phyloP scores from a whole-genome alignment of 345 rosid species.

The Lumnitzera littorea region DNA sequence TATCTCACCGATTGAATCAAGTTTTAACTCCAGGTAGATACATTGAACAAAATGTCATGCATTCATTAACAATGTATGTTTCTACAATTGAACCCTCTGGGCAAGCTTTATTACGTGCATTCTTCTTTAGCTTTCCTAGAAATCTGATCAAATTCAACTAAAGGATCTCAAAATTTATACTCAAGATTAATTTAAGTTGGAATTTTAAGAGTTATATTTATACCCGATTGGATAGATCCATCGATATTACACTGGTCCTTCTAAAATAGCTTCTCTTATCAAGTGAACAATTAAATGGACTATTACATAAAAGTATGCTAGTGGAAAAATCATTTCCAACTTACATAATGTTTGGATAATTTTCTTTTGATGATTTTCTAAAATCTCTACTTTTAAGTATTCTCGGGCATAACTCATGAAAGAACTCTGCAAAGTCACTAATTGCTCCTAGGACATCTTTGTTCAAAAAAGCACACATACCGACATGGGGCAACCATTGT shows the following conservation, averaged over 20 bases:
- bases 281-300: neutral
- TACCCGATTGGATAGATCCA: slow-evolving; percentile 7
- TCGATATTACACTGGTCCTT: neutral
- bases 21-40: too few species aligned
- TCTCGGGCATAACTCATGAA: slow-evolving; percentile 1
- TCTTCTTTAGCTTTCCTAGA: too few species aligned
- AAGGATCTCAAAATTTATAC: too few species aligned
- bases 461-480: neutral
- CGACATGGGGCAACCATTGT: neutral
- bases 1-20: too few species aligned
- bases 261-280: neutral
- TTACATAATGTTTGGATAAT: neutral
- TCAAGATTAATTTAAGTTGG: too few species aligned
- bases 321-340: slow-evolving; percentile 4
- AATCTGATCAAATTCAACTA: too few species aligned
- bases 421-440: slow-evolving; percentile 1
- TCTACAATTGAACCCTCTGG: too few species aligned
- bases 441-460: neutral
- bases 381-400: neutral
- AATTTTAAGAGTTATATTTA: too few species aligned
- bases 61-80: too few species aligned
- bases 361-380: neutral
- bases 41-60: too few species aligned
- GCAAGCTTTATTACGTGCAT: too few species aligned
- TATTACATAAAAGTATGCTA: slow-evolving; percentile 7